A percentile compares a stretch with the other conserved stretches of the same genome.
These are phyloP conservation scores for Leishmania tarentolae DNA, from an alignment of 208 protist genomes.

Conservation along the genomic window DNA sequence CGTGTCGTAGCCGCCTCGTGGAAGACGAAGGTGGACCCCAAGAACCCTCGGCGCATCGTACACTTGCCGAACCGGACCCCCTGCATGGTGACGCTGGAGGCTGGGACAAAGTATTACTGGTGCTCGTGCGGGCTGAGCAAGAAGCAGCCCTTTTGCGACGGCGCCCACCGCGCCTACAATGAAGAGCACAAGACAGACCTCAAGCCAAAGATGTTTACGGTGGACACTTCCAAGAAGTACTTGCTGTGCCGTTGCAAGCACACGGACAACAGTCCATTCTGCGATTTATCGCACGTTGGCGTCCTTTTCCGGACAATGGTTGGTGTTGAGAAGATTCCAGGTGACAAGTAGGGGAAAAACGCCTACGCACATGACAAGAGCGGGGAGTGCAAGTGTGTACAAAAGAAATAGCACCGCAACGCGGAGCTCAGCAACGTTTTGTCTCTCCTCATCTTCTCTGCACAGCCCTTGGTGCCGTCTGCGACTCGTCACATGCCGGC, in stretches of 20 bases:
- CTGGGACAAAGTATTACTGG: conserved; percentile 83
- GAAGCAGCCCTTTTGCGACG: conserved; percentile 86
- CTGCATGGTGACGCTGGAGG: conserved; percentile 49
- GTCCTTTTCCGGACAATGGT: conserved; percentile 65
- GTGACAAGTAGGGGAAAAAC: not conserved
- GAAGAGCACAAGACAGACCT: conserved; percentile 66
- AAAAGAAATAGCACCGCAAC: not conserved
- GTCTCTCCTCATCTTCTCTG: not conserved
- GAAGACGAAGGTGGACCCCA: conserved; percentile 78
- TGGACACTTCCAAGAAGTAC: conserved; percentile 52
- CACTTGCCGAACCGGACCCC: conserved; percentile 53
- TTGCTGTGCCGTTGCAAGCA: conserved; percentile 82
- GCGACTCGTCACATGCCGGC: not conserved
- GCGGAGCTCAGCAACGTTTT: not conserved
- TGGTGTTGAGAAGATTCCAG: conserved; percentile 50
- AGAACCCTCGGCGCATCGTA: conserved; percentile 51
- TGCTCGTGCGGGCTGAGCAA: conserved; percentile 78
- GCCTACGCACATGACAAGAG: conserved; percentile 7
- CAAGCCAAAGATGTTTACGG: conserved; percentile 65
- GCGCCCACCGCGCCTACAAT: conserved; percentile 65
- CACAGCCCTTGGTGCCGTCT: not conserved
- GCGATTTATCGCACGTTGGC: conserved; percentile 76
- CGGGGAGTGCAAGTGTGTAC: not conserved
- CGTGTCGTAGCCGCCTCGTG: conserved; percentile 51
- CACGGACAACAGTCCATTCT: conserved; percentile 60